phyloP scores from a whole-genome alignment of 371 early-diverging fungal species.

The Phascolomyces articulosus region DNA sequence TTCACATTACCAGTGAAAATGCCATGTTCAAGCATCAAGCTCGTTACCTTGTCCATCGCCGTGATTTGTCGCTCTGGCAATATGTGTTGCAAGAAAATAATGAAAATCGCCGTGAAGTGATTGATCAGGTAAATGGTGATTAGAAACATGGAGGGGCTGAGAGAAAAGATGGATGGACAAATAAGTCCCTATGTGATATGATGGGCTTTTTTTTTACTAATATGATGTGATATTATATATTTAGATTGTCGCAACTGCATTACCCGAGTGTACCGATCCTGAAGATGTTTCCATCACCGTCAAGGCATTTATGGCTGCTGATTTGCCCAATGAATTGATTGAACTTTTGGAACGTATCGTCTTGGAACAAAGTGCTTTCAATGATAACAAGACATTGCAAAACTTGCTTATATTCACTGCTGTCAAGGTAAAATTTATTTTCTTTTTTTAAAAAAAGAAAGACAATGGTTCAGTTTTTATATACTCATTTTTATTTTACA shows the following conservation, averaged over 20 bases:
- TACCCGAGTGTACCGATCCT: constrained; percentile 94
- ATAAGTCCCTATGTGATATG: too few relatives aligned
- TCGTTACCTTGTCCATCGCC: constrained; percentile 91
- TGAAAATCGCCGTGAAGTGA: constrained; percentile 82
- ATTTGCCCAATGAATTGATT: constrained; percentile 93
- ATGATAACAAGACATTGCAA: constrained; percentile 95
- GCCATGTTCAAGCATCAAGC: constrained; percentile 99
- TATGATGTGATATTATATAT: not conserved
- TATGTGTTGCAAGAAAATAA: constrained; percentile 81
- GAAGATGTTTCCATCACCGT: constrained; percentile 97
- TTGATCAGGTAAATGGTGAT: constrained; percentile 92
- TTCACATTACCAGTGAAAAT: constrained; percentile 94
- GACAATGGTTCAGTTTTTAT: not conserved
- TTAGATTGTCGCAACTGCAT: constrained; percentile 79
- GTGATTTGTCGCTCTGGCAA: constrained; percentile 87
- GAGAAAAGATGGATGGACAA: too few relatives aligned
- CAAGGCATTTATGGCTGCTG: constrained; percentile 97
- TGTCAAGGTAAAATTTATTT: constrained; percentile 68
- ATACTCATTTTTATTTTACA: not conserved
- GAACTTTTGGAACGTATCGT: constrained; percentile 96
- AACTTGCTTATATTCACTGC: constrained; percentile 98
- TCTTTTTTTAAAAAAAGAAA: not conserved
- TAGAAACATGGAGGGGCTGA: too few relatives aligned
- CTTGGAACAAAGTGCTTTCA: constrained; percentile 88
- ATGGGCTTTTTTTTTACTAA: too few relatives aligned